Evolutionary conservation across 2,329 filamentous ascomycete species (phyloP), one percentile per base, ranked within the genome.

Genomic region (Aureobasidium pullulans): DNA sequence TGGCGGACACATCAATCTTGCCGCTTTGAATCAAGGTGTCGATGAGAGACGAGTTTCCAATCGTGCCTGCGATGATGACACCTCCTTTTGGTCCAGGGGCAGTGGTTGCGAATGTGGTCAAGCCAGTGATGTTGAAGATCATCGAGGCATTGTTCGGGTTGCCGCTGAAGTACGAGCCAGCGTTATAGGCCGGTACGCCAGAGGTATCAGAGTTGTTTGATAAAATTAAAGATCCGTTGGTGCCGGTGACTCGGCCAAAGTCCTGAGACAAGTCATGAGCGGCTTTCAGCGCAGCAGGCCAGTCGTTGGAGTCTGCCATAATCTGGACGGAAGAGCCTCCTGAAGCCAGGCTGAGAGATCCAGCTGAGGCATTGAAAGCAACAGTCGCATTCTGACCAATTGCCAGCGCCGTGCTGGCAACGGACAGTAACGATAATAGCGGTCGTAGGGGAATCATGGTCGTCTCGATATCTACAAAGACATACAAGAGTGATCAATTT

Each of bases 191-290:
- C 13, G 57, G 19, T 10, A 59, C 40, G 32, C 82, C 82, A 28
- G 32, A 53, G 5, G 31, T 28, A 19, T 43, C 48, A 1, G 61
- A 62, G 28, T 61, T 60, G 44, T 66, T 63, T 65, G 79, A 80
- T 4, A 84, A 73, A 10, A 65, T 68, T 34, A 78, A 65, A 1
- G 83, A 82, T 60, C 85, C 81, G 69, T 87, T 87, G 29, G 73
- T 78, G 8, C 85, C 85, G 0, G 85, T 88, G 4, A 89, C 85
- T n/a, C 84, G 81, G 15, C 85, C 85, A 72, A 90, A 87, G 69
- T 90, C 87, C 4, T 76, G 67, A 0, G 85, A 84, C 9, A 90
- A 77, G 69, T 90, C 86, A 40, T 84, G 77, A 0, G 84, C 86
- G 5, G 84, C 85, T 29, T 86, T 80, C 57, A 88, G 77, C 1